Percentiles rank a stretch among this genome's conserved stretches.
Evolutionary conservation across 805 yeast species (phyloP).

Genomic region (Starmerella asiatica): DNA sequence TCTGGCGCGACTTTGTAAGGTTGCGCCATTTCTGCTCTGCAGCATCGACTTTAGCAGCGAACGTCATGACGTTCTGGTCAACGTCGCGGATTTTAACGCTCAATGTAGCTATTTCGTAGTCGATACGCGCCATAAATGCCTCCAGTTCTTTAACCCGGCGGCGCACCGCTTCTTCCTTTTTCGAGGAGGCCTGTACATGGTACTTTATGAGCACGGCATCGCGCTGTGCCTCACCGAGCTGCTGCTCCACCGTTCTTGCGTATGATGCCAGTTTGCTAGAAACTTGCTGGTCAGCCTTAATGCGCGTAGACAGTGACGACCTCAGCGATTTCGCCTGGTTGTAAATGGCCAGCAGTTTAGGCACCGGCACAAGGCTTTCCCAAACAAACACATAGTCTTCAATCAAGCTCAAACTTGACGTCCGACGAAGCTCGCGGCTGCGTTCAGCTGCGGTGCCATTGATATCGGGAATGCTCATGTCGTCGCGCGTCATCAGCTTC

Average conservation of each 20-base stretch:
- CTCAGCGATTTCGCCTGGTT: slow-evolving; percentile 15
- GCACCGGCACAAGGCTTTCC: slow-evolving; percentile 16
- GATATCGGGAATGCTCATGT: background rate
- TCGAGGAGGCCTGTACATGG: slow-evolving; percentile 17
- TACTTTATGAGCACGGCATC: slow-evolving; percentile 20
- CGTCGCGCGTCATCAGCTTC: slow-evolving; percentile 6
- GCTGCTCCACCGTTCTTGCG: slow-evolving; percentile 16
- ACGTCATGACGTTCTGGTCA: slow-evolving; percentile 42
- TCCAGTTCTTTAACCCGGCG: slow-evolving; percentile 38
- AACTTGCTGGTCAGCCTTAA: slow-evolving; percentile 8
- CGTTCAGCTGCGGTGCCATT: background rate
- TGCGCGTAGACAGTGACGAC: slow-evolving; percentile 8
- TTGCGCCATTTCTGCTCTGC: slow-evolving; percentile 23
- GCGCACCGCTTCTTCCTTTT: slow-evolving; percentile 20
- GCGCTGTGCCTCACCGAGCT: slow-evolving; percentile 18
- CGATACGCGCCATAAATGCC: slow-evolving; percentile 41
- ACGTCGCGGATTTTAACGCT: slow-evolving; percentile 53
- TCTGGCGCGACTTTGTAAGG: slow-evolving; percentile 1
- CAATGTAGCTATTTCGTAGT: slow-evolving; percentile 51
- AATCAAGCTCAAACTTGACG: slow-evolving; percentile 14
- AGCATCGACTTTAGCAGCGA: slow-evolving; percentile 29
- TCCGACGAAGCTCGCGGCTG: slow-evolving; percentile 12
- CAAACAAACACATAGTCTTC: slow-evolving; percentile 16
- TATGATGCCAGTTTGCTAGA: slow-evolving; percentile 7
- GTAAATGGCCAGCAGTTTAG: slow-evolving; percentile 12